Evolutionary conservation across 352 stramenopile species (phyloP).

Genomic region (Phytopythium boreale): DNA sequence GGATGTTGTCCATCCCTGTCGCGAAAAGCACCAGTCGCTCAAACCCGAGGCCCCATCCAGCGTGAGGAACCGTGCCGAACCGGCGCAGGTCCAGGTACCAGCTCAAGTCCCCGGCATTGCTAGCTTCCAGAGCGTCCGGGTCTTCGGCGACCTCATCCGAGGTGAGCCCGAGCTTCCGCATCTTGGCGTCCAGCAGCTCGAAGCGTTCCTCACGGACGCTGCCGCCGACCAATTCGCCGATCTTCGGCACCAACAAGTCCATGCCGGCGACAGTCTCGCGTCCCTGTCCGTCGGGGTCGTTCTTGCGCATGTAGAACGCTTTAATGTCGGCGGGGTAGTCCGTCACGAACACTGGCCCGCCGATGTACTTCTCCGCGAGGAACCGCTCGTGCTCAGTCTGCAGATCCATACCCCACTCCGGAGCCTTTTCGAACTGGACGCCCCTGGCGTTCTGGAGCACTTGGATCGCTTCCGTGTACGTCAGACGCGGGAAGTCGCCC

Average conservation of each 20-base stretch:
- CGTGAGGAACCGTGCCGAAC: slow-evolving; percentile 96
- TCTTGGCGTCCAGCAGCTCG: slow-evolving; percentile 84
- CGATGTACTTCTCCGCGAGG: slow-evolving; percentile 86
- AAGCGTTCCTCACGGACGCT: slow-evolving; percentile 95
- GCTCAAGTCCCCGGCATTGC: slow-evolving; percentile 61
- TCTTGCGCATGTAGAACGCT: slow-evolving; percentile 99
- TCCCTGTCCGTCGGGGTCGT: slow-evolving; percentile 67
- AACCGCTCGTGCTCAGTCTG: slow-evolving; percentile 97
- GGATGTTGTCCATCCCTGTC: slow-evolving; percentile 98
- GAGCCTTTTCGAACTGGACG: slow-evolving; percentile 81
- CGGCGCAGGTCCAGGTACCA: slow-evolving; percentile 98
- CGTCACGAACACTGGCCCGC: slow-evolving; percentile 94
- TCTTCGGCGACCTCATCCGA: slow-evolving; percentile 77
- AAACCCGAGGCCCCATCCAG: slow-evolving; percentile 98
- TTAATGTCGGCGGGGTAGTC: slow-evolving; percentile 98
- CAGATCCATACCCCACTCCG: slow-evolving; percentile 95
- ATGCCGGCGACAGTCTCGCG: slow-evolving; percentile 96
- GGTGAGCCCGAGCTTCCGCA: slow-evolving; percentile 50
- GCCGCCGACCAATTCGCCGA: slow-evolving; percentile 96
- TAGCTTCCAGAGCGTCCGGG: slow-evolving; percentile 3
- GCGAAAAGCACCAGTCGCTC: slow-evolving; percentile 97
- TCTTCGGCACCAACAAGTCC: slow-evolving; percentile 96
- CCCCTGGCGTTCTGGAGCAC: slow-evolving; percentile 85
- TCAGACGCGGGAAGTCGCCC: slow-evolving; percentile 90
- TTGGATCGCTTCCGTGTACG: slow-evolving; percentile 94